Percentiles rank a stretch among this genome's conserved stretches.
These are phyloP conservation scores for Stentor roeselii DNA, from an alignment of 73 alveolate genomes.

Conservation along the genomic window DNA sequence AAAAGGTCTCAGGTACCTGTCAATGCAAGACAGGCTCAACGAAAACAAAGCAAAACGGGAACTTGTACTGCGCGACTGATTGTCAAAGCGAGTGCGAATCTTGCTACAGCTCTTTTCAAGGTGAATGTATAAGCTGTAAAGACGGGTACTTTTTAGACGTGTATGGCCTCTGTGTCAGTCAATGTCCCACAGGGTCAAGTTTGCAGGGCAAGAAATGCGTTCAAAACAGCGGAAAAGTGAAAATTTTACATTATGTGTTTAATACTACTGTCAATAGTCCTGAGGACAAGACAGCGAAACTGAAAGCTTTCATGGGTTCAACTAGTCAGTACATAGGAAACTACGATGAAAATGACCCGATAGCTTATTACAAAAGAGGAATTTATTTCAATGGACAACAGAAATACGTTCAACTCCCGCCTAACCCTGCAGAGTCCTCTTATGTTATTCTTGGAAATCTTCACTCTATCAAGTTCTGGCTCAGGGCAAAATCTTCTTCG, in stretches of 20 bases:
- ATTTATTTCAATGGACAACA: neutral
- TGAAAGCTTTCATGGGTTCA: conserved; percentile 18
- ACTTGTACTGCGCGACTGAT: neutral
- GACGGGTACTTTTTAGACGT: neutral
- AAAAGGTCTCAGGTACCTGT: neutral
- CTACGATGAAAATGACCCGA: conserved; percentile 18
- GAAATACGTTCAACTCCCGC: neutral
- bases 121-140: neutral
- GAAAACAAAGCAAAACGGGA: neutral
- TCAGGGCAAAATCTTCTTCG: neutral
- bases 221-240: neutral
- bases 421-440: neutral
- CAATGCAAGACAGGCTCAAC: neutral
- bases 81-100: neutral
- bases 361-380: neutral
- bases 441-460: neutral
- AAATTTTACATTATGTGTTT: neutral
- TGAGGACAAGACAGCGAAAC: neutral
- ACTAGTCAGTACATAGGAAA: neutral
- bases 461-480: neutral
- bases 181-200: neutral
- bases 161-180: neutral
- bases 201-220: neutral
- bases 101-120: neutral
- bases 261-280: neutral